These are phyloP conservation scores for Pseudogymnoascus verrucosus DNA, from an alignment of 2,329 filamentous ascomycete genomes.

Conservation along the genomic window DNA sequence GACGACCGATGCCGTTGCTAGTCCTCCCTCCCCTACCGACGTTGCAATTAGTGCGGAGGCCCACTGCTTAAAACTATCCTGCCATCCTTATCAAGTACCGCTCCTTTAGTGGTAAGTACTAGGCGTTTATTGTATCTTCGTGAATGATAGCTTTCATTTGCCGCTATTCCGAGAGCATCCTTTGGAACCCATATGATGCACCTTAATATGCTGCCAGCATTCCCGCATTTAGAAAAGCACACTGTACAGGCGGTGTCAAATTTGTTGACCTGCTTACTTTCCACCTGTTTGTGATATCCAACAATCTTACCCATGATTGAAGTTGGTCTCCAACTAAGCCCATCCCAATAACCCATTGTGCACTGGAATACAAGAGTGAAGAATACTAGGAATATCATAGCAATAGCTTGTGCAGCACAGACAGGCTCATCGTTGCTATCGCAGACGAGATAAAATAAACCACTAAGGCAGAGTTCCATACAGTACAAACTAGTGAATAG, in stretches of 20 bases:
- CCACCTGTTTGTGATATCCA: conserved; percentile 29
- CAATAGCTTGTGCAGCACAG: conserved; percentile 18
- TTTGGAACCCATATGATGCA: background rate
- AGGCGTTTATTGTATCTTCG: background rate
- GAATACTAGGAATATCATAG: conserved; percentile 18
- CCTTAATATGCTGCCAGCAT: background rate
- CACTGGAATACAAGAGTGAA: conserved; percentile 20
- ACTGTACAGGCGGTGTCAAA: background rate
- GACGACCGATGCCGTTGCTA: background rate
- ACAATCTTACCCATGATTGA: background rate
- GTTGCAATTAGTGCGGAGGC: background rate
- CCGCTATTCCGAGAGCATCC: background rate
- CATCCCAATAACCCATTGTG: background rate
- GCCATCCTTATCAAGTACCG: background rate
- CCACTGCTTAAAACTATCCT: background rate
- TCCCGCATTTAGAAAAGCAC: background rate
- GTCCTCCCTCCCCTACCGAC: background rate
- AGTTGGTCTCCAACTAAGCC: background rate
- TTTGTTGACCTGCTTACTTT: background rate
- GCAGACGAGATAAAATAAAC: conserved; percentile 20
- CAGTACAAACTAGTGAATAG: conserved; percentile 21
- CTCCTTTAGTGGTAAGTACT: background rate
- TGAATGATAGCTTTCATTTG: background rate
- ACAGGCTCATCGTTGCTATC: conserved; percentile 13
- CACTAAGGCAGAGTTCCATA: conserved; percentile 19